phyloP scores from a whole-genome alignment of 768 basidiomycete genomes.

The Pholiota microspora region DNA sequence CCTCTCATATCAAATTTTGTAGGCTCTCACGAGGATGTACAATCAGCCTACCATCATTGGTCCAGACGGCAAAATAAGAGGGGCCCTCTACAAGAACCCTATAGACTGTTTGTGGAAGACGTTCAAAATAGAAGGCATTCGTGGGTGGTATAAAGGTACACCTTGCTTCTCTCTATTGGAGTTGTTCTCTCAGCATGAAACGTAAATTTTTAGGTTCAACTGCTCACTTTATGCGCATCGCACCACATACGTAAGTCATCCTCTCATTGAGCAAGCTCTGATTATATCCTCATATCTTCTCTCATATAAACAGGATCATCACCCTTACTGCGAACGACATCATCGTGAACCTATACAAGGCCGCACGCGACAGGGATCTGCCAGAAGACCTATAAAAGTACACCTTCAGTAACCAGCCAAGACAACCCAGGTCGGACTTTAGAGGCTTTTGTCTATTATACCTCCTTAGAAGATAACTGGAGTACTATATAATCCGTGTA shows the following conservation, averaged over 20 bases:
- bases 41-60: constrained; percentile 83
- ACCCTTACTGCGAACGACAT: constrained; percentile 89
- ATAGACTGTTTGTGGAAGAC: constrained; percentile 99
- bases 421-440: neutral
- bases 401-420: no score
- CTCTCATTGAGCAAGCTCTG: neutral
- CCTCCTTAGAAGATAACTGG: neutral
- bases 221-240: constrained; percentile 90
- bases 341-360: constrained; percentile 68
- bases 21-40: constrained; percentile 93
- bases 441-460: neutral
- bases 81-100: constrained; percentile 84
- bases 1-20: constrained; percentile 1
- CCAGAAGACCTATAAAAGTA: constrained; percentile 30
- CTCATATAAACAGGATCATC: constrained; percentile 57
- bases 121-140: constrained; percentile 80
- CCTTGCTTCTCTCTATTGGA: neutral
- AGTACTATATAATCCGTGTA: neutral
- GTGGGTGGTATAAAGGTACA: constrained; percentile 99
- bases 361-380: constrained; percentile 27
- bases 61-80: constrained; percentile 70
- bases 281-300: neutral
- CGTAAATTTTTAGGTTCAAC: constrained; percentile 62
- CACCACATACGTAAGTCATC: constrained; percentile 77
- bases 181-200: constrained; percentile 4